Base-by-base conservation (phyloP, 495 filamentous ascomycete species). In the Parmelia sp. region DNA sequence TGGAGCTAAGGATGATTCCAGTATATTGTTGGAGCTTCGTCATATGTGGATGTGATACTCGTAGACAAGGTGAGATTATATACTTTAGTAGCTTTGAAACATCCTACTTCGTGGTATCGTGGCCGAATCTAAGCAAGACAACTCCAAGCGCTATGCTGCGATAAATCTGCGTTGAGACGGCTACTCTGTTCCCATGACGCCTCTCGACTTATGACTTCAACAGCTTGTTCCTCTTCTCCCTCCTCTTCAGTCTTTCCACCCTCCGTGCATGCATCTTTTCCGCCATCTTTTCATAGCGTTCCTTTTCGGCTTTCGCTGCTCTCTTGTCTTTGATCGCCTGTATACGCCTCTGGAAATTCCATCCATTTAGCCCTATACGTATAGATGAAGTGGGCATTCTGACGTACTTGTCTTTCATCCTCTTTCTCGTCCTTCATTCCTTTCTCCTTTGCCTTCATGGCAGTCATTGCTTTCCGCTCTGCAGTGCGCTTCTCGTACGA, bases 381-480 rank as follows among this genome's bases (percentile, higher is more conserved):
- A 35, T 12, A 45, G 4, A 14, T 8, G 15, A 4, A 31, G 36
- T 4, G 25, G 19, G 36, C 35, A 36, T n/a, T 19, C 39, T 7
- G 12, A 42, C 25, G 21, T 75, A 96, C 92, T 82, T 93, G 82
- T 80, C 90, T 80, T 72, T 89, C 90, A 12, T 86, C 84, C 72
- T 96, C 91, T 74, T 95, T 96, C 78, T 97, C 94, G 8, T 90
- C 89, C 77, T 94, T 96, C 86, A 98, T 86, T 72, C 96, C 92
- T 71, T 87, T 89, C 76, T 97, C 94, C 62, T 87, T 89, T 25
- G 91, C 88, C 77, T 96, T 98, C 65, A 88, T 83, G 4, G 88
- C 84, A 1, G 86, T 81, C 62, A 87, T 78, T 10, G 86, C 83
- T 61, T 83, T 83, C 58, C 88, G 82, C 44, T 82, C 74, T 68